Evolutionary conservation across 768 basidiomycete species (phyloP).

Genomic region (Psilocybe azurescens): DNA sequence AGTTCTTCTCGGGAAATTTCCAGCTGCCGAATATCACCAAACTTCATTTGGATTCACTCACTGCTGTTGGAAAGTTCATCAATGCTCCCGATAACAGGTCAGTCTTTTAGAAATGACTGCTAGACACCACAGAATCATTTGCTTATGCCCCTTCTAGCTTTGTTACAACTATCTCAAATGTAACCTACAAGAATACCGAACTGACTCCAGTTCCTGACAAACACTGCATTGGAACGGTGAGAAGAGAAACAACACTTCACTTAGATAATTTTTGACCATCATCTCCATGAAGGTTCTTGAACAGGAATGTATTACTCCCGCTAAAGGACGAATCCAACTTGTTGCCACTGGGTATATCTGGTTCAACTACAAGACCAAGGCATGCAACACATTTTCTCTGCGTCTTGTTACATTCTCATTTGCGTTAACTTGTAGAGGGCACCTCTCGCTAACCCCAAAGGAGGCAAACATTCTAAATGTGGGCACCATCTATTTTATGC

Average conservation of each 20-base stretch:
- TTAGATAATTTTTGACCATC: not conserved
- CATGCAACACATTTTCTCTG: not conserved
- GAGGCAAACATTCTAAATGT: conserved; percentile 30
- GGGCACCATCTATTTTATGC: not conserved
- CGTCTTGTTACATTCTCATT: not conserved
- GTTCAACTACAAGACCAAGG: conserved; percentile 32
- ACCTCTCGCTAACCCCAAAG: conserved; percentile 29
- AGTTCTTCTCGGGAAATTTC: conserved; percentile 29
- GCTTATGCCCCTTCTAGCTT: conserved; percentile 20
- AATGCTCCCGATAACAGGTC: conserved; percentile 33
- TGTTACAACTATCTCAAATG: conserved; percentile 26
- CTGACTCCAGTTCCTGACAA: conserved; percentile 27
- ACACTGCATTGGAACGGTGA: conserved; percentile 29
- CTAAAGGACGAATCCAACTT: conserved; percentile 29
- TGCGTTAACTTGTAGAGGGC: conserved; percentile 22
- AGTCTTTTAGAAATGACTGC: not conserved
- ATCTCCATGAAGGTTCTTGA: conserved; percentile 21
- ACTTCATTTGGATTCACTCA: conserved; percentile 16
- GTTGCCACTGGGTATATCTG: conserved; percentile 32
- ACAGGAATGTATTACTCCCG: conserved; percentile 26
- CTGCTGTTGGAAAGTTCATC: conserved; percentile 27
- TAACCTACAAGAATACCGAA: conserved; percentile 24
- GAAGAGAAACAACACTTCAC: not conserved
- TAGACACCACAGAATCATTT: not conserved
- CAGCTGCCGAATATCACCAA: conserved; percentile 29